phyloP scores from a whole-genome alignment of 2,329 filamentous ascomycete species.

The Trichoderma arundinaceum region DNA sequence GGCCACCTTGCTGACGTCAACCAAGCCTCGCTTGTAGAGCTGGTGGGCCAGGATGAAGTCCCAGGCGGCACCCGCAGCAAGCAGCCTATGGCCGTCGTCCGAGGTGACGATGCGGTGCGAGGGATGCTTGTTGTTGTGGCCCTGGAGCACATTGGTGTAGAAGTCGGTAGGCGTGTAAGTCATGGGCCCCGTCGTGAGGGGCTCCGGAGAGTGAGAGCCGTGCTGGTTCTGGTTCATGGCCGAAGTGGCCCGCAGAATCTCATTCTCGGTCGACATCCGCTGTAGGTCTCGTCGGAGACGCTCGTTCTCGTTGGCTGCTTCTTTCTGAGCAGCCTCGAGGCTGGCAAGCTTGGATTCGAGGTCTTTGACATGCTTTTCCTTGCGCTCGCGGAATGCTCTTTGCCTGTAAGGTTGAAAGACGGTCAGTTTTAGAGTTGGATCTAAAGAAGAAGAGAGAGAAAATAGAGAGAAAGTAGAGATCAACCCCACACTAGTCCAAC shows the following conservation, averaged over 20 bases:
- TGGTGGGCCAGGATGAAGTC: slow-evolving; percentile 85
- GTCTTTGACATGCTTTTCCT: slow-evolving; percentile 92
- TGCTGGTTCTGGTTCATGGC: slow-evolving; percentile 44
- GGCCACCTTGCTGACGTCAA: slow-evolving; percentile 82
- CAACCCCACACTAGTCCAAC: neutral
- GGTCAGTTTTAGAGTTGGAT: neutral
- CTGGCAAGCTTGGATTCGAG: slow-evolving; percentile 83
- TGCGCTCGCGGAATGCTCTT: slow-evolving; percentile 93
- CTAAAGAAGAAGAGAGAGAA: neutral
- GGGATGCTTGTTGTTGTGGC: slow-evolving; percentile 66
- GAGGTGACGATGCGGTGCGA: slow-evolving; percentile 72
- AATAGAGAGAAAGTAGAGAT: neutral
- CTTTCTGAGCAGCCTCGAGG: slow-evolving; percentile 75
- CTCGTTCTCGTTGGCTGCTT: slow-evolving; percentile 82
- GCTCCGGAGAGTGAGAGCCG: slow-evolving; percentile 52
- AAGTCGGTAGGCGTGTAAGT: slow-evolving; percentile 75
- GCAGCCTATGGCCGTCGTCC: slow-evolving; percentile 69
- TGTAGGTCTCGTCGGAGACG: slow-evolving; percentile 83
- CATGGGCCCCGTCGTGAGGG: slow-evolving; percentile 69
- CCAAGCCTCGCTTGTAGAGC: slow-evolving; percentile 74
- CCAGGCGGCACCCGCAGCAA: slow-evolving; percentile 83
- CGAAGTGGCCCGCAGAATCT: slow-evolving; percentile 84
- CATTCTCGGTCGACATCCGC: slow-evolving; percentile 86
- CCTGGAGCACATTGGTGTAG: slow-evolving; percentile 65
- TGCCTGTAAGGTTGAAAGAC: slow-evolving; percentile 63